Evolutionary conservation across 2,329 filamentous ascomycete genomes (phyloP).

Genomic region (Penicillium frequentans): DNA sequence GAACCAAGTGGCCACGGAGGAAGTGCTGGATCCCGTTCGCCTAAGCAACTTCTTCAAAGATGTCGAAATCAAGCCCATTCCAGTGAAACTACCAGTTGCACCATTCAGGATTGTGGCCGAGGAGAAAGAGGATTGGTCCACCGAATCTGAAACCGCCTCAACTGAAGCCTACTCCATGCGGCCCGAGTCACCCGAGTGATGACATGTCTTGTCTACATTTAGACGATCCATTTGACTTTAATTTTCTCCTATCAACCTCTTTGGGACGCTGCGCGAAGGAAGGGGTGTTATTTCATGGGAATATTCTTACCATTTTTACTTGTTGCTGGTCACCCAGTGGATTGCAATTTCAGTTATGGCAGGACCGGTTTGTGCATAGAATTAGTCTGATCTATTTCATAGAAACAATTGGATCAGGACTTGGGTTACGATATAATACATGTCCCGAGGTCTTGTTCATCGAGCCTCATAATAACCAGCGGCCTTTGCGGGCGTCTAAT

Average conservation of each 20-base stretch:
- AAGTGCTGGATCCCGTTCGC: constrained; percentile 1
- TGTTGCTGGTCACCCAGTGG: not conserved
- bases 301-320: constrained; percentile 2
- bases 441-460: not conserved
- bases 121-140: constrained; percentile 44
- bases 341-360: constrained; percentile 4
- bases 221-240: constrained; percentile 7
- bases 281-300: constrained; percentile 11
- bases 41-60: constrained; percentile 2
- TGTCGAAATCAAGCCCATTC: not conserved
- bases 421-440: constrained; percentile 8
- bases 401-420: constrained; percentile 7
- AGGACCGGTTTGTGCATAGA: constrained; percentile 18
- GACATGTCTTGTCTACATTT: constrained; percentile 7
- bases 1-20: not conserved
- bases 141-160: constrained; percentile 36
- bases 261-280: constrained; percentile 8
- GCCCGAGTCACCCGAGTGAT: constrained; percentile 33
- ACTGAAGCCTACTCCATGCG: constrained; percentile 28
- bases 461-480: not conserved
- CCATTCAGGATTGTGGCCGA: constrained; percentile 28
- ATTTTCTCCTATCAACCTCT: not conserved
- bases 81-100: not conserved
- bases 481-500: not conserved
- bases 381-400: constrained; percentile 8